These are phyloP conservation scores for maize (Zea mays) DNA, from an alignment of 176 grass and related monocot genomes.

Conservation along the genomic window DNA sequence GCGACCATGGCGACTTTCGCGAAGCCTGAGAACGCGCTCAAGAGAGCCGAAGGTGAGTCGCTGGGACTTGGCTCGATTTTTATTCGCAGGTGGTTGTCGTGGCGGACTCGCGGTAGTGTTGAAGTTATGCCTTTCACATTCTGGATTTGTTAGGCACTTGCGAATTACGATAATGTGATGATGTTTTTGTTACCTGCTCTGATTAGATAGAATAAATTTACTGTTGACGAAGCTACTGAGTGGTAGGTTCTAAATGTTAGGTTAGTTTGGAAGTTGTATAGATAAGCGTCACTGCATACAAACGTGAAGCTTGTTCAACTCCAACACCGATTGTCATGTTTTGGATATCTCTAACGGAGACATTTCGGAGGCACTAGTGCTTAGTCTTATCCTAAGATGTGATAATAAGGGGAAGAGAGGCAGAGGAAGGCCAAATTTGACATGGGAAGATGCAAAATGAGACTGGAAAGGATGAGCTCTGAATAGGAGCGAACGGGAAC, in stretches of 20 bases:
- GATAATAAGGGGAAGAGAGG: too few relatives aligned
- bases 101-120: too few relatives aligned
- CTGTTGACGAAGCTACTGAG: not conserved
- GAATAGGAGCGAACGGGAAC: too few relatives aligned
- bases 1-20: conserved; percentile 76
- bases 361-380: too few relatives aligned
- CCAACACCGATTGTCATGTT: too few relatives aligned
- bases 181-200: not conserved
- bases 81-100: not conserved
- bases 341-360: too few relatives aligned
- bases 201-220: not conserved
- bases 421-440: too few relatives aligned
- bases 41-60: conserved; percentile 80
- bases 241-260: not conserved
- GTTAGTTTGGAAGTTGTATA: not conserved
- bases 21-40: conserved; percentile 94
- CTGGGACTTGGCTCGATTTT: not conserved
- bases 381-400: too few relatives aligned
- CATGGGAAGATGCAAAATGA: too few relatives aligned
- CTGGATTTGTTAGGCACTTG: not conserved
- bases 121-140: not conserved
- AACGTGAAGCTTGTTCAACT: too few relatives aligned
- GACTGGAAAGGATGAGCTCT: too few relatives aligned
- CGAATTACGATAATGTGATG: not conserved
- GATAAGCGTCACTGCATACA: not conserved